Conservation (phyloP, 768 basidiomycete genomes). For the Boletus rex-veris region DNA sequence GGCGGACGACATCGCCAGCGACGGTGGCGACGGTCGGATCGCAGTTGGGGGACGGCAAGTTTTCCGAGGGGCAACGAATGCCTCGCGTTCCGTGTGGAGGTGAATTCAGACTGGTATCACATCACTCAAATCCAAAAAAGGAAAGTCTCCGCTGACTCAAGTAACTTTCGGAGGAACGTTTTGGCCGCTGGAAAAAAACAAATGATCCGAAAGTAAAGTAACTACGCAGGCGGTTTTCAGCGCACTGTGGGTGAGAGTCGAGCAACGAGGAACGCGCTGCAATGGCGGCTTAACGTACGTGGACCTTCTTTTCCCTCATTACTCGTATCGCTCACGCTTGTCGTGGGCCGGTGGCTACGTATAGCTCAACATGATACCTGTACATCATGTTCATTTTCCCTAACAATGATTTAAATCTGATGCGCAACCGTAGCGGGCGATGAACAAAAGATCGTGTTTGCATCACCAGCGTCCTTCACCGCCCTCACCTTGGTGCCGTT, state of each 20-base stretch:
- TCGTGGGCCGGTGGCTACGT: neutral
- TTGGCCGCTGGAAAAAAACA: too few relatives aligned
- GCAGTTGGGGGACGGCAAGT: conserved; percentile 2
- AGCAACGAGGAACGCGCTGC: neutral
- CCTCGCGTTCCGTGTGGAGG: neutral
- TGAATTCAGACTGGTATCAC: conserved; percentile 13
- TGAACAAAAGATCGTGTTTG: neutral
- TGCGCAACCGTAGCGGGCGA: neutral
- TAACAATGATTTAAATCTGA: neutral
- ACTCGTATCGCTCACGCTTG: neutral
- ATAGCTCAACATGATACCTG: neutral
- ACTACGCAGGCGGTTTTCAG: neutral
- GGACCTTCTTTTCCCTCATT: too few relatives aligned
- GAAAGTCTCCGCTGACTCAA: neutral
- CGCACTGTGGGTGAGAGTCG: neutral
- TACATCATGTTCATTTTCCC: neutral
- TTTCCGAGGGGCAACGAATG: neutral
- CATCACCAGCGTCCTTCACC: neutral
- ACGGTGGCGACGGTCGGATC: conserved; percentile 10
- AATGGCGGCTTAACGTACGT: neutral
- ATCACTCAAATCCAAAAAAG: conserved; percentile 18
- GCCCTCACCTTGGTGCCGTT: neutral
- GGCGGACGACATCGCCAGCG: conserved; percentile 18
- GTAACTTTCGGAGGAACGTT: rapidly evolving
- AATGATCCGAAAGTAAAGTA: too few relatives aligned